Percentiles rank a stretch among this genome's conserved stretches.
These are phyloP conservation scores for Pleurotus djamor DNA, from an alignment of 768 basidiomycete species.

Conservation along the genomic window DNA sequence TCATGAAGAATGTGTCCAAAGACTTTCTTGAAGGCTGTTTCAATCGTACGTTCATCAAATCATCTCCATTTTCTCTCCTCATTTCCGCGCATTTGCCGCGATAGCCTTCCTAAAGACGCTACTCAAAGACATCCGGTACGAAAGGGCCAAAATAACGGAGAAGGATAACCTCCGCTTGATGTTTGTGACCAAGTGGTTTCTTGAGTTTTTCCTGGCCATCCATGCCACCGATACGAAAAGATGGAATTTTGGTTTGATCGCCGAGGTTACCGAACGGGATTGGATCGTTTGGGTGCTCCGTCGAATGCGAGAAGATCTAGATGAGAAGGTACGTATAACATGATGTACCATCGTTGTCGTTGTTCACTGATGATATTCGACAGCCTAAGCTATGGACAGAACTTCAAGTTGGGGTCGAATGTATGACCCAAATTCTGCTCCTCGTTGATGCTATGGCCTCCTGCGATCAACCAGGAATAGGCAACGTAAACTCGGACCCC, in stretches of 20 bases:
- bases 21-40: slow-evolving; percentile 83
- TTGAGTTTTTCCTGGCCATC: slow-evolving; percentile 81
- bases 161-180: slow-evolving; percentile 91
- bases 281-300: slow-evolving; percentile 91
- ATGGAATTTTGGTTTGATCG: slow-evolving; percentile 74
- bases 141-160: slow-evolving; percentile 90
- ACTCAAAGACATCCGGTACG: slow-evolving; percentile 91
- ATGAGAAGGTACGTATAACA: slow-evolving; percentile 72
- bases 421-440: slow-evolving; percentile 87
- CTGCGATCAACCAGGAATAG: slow-evolving; percentile 37
- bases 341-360: slow-evolving; percentile 4
- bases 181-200: slow-evolving; percentile 86
- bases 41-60: slow-evolving; percentile 64
- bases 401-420: slow-evolving; percentile 91
- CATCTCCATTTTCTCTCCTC: slow-evolving; percentile 10
- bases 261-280: slow-evolving; percentile 80
- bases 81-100: background rate
- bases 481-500: slow-evolving; percentile 15
- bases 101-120: slow-evolving; percentile 86
- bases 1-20: slow-evolving; percentile 67
- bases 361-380: background rate
- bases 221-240: slow-evolving; percentile 36
- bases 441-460: slow-evolving; percentile 84
- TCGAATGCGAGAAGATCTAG: slow-evolving; percentile 85
- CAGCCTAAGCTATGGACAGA: slow-evolving; percentile 95